Evolutionary conservation across 257 asterid species (phyloP), one percentile per base, ranked within the genome.

Genomic region (Ehretia macrophylla): DNA sequence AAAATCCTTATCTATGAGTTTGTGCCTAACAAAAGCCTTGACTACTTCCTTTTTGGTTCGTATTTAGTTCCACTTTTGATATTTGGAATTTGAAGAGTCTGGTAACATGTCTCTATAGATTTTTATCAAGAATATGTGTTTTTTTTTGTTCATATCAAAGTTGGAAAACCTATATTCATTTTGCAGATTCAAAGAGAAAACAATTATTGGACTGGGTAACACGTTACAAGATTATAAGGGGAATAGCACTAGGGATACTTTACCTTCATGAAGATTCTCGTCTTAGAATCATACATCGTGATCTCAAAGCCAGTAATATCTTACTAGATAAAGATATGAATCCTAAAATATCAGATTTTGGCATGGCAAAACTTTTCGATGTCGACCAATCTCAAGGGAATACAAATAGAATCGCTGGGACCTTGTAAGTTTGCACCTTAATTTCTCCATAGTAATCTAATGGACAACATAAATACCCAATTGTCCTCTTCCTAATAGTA

Each of bases 231-330:
- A 74, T 74, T 17, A 74, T 74, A 8, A 64, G 40, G 19, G 71
- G 75, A 35, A 27, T 68, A 44, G 68, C 66, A 4, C 49, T 42
- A 14, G 79, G 66, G n/a, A 67, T 73, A 38, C 68, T 69, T 44
- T 69, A 74, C 38, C 66, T 74, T 19, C 72, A 69, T 4, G 75
- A 74, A 51, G 79, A 60, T 46, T 69, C 64, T n/a, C 79, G 57
- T 8, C 17, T 65, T 18, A 56, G 37, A 53, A 64, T 73, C 17
- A 59, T 73, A 8, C 74, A 73, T 14, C 67, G 70, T 0, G 69
- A 68, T 73, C 74, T 67, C 32, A 73, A 73, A 68, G 62, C 68
- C 5, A 68, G 66, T 32, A 68, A 73, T 49, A 35, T 68, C n/a
- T 27, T 74, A 8, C 27, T 69, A 50, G 79, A 74, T 37, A 27